phyloP scores from a whole-genome alignment of 768 basidiomycete genomes.

The Serendipita sp. region DNA sequence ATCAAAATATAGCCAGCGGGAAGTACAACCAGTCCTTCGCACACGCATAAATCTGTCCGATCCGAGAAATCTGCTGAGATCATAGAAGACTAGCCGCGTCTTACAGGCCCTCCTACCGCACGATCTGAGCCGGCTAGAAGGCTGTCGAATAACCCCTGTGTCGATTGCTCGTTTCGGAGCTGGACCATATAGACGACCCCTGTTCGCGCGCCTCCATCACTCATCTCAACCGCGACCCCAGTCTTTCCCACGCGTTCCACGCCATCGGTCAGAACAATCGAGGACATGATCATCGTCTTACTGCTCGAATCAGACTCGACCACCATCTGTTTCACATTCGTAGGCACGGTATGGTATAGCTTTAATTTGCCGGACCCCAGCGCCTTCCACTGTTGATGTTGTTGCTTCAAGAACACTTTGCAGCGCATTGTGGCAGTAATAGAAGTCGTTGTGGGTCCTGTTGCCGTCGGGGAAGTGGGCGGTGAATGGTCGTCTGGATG shows the following conservation, averaged over 20 bases:
- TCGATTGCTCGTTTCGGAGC: conserved; percentile 72
- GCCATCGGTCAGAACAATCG: conserved; percentile 88
- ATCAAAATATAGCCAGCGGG: no score
- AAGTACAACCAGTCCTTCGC: neutral
- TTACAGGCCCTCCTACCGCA: conserved; percentile 15
- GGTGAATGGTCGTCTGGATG: conserved; percentile 54
- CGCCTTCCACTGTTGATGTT: conserved; percentile 96
- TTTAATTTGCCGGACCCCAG: conserved; percentile 77
- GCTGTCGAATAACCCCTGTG: conserved; percentile 69
- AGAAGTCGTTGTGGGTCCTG: conserved; percentile 58
- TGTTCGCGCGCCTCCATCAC: conserved; percentile 77
- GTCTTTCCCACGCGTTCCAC: conserved; percentile 99
- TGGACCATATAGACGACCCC: conserved; percentile 98
- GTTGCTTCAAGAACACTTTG: conserved; percentile 91
- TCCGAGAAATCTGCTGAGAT: neutral
- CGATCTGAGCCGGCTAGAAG: conserved; percentile 80
- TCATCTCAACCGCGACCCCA: conserved; percentile 89
- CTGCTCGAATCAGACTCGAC: conserved; percentile 72
- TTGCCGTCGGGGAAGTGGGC: conserved; percentile 28
- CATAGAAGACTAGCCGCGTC: neutral
- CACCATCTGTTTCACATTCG: conserved; percentile 88
- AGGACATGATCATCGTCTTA: conserved; percentile 72
- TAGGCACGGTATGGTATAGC: conserved; percentile 70
- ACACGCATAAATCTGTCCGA: neutral
- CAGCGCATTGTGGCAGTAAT: conserved; percentile 90